Percentiles rank a stretch among this genome's conserved stretches.
Conservation (phyloP, 2,329 filamentous ascomycete genomes). For the Tolypocladium guangdongense region DNA sequence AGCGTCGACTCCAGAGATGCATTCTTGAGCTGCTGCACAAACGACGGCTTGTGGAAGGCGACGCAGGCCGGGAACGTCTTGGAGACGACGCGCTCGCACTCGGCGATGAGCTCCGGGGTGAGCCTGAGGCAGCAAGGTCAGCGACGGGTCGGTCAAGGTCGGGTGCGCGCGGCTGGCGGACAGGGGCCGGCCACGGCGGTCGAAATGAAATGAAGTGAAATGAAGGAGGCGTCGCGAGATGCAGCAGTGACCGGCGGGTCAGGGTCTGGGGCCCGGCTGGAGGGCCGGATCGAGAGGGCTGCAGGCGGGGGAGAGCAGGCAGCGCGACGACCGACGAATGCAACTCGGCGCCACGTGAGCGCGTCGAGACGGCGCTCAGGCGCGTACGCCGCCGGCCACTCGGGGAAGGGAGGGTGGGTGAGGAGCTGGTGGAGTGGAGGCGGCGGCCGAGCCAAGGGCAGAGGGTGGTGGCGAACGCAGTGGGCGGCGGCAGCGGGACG, state of each 20-base stretch:
- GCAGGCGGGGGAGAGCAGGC: slow-evolving; percentile 1
- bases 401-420: slow-evolving; percentile 3
- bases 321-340: neutral
- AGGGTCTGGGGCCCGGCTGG: neutral
- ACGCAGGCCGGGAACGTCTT: slow-evolving; percentile 52
- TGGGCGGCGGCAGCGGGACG: neutral
- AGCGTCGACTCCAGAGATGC: slow-evolving; percentile 43
- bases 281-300: slow-evolving; percentile 1
- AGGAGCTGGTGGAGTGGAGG: neutral
- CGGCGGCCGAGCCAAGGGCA: slow-evolving; percentile 2
- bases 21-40: slow-evolving; percentile 49
- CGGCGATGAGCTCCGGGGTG: slow-evolving; percentile 45
- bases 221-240: neutral
- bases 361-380: neutral
- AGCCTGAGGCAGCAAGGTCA: slow-evolving; percentile 24
- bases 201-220: neutral
- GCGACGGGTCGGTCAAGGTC: slow-evolving; percentile 1
- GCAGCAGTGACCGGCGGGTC: neutral
- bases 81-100: slow-evolving; percentile 50
- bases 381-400: slow-evolving; percentile 4
- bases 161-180: neutral
- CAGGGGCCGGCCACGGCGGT: neutral
- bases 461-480: neutral
- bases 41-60: slow-evolving; percentile 52
- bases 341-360: slow-evolving; percentile 4